Evolutionary conservation across 768 basidiomycete genomes (phyloP), one percentile per base, ranked within the genome.

Genomic region (Crucibulum laeve): DNA sequence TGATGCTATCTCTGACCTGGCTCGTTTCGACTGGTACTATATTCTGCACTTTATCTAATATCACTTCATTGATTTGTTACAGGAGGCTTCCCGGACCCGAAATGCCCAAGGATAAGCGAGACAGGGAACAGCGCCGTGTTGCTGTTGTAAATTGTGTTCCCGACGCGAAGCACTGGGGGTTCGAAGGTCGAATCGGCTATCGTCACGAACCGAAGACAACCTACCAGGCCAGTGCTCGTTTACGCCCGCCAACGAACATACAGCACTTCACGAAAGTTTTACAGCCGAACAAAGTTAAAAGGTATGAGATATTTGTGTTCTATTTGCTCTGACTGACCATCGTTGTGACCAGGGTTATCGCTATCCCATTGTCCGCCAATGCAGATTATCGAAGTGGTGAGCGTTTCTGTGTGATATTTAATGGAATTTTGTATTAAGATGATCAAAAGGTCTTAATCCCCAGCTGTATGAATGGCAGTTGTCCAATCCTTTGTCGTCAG

Each of bases 1-100:
- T 17, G 87, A 89, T 55, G 86, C 88, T 1, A 87, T 91, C 38
- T 65, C 72, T 2, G 89, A 91, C 56, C 65, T 91, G 6, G 80
- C 77, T 2, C 70, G 60, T 3, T 91, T 84, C 57, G 83, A 91
- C 44, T 91, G 87, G 89, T 87, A 55, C 6, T 67, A 48, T 15
- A 26, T 39, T 42, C 10, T 30, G 28, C 36, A 26, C 14, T n/a
- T 17, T 32, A 14, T 36, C 14, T 17, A 42, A 10, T 38, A 15
- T 4, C 25, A 13, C 26, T 24, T 44, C 10, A 43, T 46, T 24
- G 22, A 25, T 23, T 33, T 42, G 23, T 25, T 28, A 18, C 47
- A 70, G 67, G 68, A 67, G 66, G 54, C 64, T 68, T 33, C 70
- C 72, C 13, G 52, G 50, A 15, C 51, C 51, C 19, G 33, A 50